These are phyloP conservation scores for Hyaloscypha finlandica DNA, from an alignment of 495 filamentous ascomycete genomes.

Conservation along the genomic window DNA sequence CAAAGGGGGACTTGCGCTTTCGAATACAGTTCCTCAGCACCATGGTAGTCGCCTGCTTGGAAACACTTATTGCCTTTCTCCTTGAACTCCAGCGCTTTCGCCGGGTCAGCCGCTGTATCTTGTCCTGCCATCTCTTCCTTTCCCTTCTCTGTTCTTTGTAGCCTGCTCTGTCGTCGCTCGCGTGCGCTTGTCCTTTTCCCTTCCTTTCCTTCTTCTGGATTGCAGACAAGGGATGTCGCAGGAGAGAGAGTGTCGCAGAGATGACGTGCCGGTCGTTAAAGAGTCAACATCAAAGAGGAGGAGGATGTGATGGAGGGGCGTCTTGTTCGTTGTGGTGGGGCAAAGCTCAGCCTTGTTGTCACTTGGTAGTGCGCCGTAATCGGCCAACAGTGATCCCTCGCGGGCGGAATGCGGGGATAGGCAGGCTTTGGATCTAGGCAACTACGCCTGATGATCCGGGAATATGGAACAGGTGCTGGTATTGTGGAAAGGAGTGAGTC, in stretches of 20 bases:
- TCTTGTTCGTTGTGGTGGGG: not conserved
- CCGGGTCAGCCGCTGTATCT: constrained; percentile 12
- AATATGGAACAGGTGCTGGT: not conserved
- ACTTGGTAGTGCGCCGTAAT: not conserved
- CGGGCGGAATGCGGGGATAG: not conserved
- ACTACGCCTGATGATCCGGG: not conserved
- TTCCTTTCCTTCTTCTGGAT: not conserved
- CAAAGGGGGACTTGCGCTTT: constrained; percentile 65
- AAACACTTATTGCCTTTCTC: constrained; percentile 57
- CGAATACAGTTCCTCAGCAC: constrained; percentile 78
- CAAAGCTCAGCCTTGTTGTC: not conserved
- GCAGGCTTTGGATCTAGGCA: not conserved
- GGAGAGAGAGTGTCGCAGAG: not conserved
- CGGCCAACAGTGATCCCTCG: not conserved
- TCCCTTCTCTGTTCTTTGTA: not conserved
- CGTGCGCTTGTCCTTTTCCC: not conserved
- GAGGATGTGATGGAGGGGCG: not conserved
- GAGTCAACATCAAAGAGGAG: not conserved
- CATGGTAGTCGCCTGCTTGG: constrained; percentile 66
- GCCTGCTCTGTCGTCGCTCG: not conserved
- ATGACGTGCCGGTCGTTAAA: not conserved
- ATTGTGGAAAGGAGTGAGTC: not conserved
- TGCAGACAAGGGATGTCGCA: not conserved
- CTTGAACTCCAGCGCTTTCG: constrained; percentile 43
- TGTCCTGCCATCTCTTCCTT: constrained; percentile 28